These are phyloP conservation scores for Crithidia thermophila DNA, from an alignment of 208 protist genomes.

Conservation along the genomic window DNA sequence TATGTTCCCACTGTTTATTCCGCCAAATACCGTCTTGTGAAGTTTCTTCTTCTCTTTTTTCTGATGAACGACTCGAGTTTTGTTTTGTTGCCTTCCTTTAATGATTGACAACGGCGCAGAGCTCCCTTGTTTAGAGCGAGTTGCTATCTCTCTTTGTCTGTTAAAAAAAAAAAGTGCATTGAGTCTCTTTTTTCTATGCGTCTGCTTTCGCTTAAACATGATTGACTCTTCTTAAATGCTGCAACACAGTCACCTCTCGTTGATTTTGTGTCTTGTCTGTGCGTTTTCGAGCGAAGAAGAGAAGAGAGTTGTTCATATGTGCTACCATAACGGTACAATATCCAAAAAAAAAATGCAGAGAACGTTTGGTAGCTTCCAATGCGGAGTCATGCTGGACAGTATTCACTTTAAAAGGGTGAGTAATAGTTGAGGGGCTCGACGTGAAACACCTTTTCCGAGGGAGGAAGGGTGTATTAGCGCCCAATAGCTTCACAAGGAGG, in stretches of 20 bases:
- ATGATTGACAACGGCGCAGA: background rate
- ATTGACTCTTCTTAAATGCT: background rate
- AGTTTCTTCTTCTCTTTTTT: constrained; percentile 16
- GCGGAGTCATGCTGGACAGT: too few relatives aligned
- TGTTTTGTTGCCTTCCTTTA: background rate
- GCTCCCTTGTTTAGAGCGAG: background rate
- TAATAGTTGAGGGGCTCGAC: too few relatives aligned
- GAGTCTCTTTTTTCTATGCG: background rate
- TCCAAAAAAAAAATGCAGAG: background rate
- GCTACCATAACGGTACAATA: constrained; percentile 13
- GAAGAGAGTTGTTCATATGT: constrained; percentile 5
- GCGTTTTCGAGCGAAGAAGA: background rate
- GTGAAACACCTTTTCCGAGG: too few relatives aligned
- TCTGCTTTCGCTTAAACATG: constrained; percentile 13
- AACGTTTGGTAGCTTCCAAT: background rate
- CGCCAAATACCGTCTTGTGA: background rate
- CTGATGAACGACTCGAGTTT: constrained; percentile 4
- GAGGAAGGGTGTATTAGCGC: too few relatives aligned
- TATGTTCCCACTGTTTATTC: too few relatives aligned
- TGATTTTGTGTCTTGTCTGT: background rate
- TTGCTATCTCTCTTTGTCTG: background rate
- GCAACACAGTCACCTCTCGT: too few relatives aligned
- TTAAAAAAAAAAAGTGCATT: background rate
- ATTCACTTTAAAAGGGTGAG: too few relatives aligned
- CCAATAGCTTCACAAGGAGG: too few relatives aligned